These are phyloP conservation scores for Termitomyces sp. DNA, from an alignment of 1,284 basidiomycete species.

Conservation along the genomic window DNA sequence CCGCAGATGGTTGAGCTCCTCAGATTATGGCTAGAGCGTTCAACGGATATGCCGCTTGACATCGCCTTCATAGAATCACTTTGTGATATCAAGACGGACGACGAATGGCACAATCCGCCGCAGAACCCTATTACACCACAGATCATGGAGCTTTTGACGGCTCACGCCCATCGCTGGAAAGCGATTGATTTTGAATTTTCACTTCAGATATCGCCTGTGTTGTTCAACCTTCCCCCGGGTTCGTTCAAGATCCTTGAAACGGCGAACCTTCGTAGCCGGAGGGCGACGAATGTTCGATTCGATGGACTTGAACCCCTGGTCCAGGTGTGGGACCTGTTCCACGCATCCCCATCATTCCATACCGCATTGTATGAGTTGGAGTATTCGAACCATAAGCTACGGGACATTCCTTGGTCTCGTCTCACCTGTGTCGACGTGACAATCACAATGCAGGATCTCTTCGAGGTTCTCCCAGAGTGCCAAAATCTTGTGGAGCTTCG, in stretches of 20 bases:
- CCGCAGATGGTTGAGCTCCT: not conserved
- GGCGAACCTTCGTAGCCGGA: not conserved
- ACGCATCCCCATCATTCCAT: constrained; percentile 4
- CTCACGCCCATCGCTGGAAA: constrained; percentile 10
- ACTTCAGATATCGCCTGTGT: not conserved
- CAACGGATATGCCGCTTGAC: not conserved
- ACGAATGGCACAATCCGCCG: not conserved
- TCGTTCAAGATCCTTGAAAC: constrained; percentile 9
- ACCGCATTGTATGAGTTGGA: constrained; percentile 4
- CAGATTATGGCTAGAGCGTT: constrained; percentile 4
- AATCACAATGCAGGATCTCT: not conserved
- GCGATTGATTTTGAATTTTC: constrained; percentile 6
- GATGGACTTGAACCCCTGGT: not conserved
- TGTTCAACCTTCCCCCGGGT: not conserved
- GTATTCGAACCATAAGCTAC: not conserved
- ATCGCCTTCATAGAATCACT: constrained; percentile 2
- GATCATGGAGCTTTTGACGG: constrained; percentile 7
- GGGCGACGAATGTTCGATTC: constrained; percentile 2
- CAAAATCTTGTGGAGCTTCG: constrained; percentile 2
- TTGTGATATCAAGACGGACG: not conserved
- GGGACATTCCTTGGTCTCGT: constrained; percentile 6
- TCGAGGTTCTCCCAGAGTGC: not conserved
- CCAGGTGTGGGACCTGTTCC: constrained; percentile 6
- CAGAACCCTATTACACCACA: constrained; percentile 5
- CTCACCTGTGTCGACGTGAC: constrained; percentile 5